Conservation (phyloP, 495 filamentous ascomycete species). For the Penicillium pancosmium region DNA sequence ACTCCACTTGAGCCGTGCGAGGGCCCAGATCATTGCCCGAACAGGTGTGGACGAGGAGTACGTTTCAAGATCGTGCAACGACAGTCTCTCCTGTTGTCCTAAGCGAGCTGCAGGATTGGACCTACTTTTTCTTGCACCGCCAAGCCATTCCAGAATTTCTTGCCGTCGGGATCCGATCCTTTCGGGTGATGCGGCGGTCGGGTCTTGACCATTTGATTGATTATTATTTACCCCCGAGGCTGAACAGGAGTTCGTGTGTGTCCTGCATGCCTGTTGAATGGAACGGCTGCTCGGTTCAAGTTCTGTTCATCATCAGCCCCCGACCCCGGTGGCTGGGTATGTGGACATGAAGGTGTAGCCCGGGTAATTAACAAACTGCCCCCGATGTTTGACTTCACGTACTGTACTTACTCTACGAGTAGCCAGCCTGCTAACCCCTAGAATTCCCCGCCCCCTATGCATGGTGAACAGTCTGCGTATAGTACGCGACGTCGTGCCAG, state of each 20-base stretch:
- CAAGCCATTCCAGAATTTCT: conserved; percentile 7
- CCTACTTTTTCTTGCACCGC: background rate
- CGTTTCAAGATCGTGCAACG: background rate
- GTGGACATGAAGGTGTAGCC: too few relatives aligned
- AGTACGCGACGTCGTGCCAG: background rate
- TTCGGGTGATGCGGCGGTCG: background rate
- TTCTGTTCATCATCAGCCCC: background rate
- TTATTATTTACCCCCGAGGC: background rate
- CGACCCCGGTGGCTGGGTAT: too few relatives aligned
- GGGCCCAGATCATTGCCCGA: background rate
- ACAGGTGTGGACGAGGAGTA: background rate
- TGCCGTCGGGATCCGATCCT: background rate
- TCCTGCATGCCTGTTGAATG: background rate
- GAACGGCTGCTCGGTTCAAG: background rate
- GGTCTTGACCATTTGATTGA: background rate
- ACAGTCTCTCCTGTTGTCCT: background rate
- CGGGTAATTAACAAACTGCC: background rate
- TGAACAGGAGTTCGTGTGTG: background rate
- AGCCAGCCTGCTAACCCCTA: background rate
- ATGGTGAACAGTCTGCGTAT: background rate
- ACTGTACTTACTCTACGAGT: background rate
- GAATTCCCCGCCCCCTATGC: background rate
- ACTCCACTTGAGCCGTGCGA: conserved; percentile 6
- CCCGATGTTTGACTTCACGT: background rate
- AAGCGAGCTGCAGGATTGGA: background rate